Conservation (phyloP, 2,329 filamentous ascomycete genomes). For the Thelonectria blattea region DNA sequence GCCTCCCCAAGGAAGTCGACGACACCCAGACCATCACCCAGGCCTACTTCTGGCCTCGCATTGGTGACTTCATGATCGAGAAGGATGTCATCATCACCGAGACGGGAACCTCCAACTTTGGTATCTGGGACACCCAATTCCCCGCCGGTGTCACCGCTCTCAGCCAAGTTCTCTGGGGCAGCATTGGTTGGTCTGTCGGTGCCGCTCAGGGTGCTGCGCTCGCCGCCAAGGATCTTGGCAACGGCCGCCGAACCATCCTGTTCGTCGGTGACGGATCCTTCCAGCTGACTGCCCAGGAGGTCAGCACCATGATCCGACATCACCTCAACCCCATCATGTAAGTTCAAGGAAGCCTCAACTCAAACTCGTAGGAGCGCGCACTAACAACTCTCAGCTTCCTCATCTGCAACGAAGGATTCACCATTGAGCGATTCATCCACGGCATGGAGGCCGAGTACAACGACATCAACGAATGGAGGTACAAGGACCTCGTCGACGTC, state of each 20-base stretch:
- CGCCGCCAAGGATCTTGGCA: conserved; percentile 69
- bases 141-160: conserved; percentile 78
- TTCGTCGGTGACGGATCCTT: conserved; percentile 91
- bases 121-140: conserved; percentile 85
- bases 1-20: conserved; percentile 50
- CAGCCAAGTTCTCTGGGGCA: conserved; percentile 78
- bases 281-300: conserved; percentile 83
- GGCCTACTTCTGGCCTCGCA: conserved; percentile 77
- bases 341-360: conserved; percentile 41
- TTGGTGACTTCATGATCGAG: conserved; percentile 74
- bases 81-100: conserved; percentile 84
- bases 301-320: conserved; percentile 82
- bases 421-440: conserved; percentile 88
- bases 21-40: conserved; percentile 63
- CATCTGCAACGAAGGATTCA: conserved; percentile 88
- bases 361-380: background rate
- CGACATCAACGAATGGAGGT: conserved; percentile 78
- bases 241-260: conserved; percentile 72
- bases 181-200: conserved; percentile 66
- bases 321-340: conserved; percentile 78
- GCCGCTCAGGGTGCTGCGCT: conserved; percentile 71
- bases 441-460: conserved; percentile 83
- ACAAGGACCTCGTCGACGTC: conserved; percentile 68
- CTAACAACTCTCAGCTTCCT: conserved; percentile 64
- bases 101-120: conserved; percentile 87